A percentile compares a stretch with the other conserved stretches of the same genome.
phyloP scores from a whole-genome alignment of 2,329 filamentous ascomycete species.

The Scleromitrula shiraiana region DNA sequence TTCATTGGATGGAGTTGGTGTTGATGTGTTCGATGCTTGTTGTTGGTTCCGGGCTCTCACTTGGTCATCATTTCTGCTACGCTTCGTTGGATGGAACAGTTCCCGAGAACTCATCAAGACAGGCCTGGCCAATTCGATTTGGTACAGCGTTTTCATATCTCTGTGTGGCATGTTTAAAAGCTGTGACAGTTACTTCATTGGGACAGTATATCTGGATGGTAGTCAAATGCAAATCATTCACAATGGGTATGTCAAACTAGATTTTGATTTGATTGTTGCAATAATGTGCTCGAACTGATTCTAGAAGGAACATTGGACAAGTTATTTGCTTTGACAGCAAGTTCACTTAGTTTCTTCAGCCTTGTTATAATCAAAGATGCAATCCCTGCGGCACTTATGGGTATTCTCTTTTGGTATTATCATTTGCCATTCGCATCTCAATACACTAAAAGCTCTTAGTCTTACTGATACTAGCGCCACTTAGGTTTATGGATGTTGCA shows the following conservation, averaged over 20 bases:
- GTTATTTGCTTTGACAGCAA: slow-evolving; percentile 13
- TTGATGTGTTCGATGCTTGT: not conserved
- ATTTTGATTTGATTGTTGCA: not conserved
- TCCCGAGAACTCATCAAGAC: slow-evolving; percentile 2
- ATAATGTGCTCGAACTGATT: not conserved
- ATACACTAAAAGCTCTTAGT: no score
- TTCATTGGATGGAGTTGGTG: not conserved
- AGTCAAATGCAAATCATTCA: slow-evolving; percentile 10
- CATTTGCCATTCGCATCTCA: not conserved
- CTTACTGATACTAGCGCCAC: not conserved
- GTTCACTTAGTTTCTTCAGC: slow-evolving; percentile 10
- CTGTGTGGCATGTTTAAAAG: slow-evolving; percentile 8
- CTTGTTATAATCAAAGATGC: not conserved
- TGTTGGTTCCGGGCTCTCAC: not conserved
- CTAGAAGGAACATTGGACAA: slow-evolving; percentile 12
- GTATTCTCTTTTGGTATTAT: not conserved
- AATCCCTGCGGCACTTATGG: not conserved
- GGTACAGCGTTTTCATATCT: slow-evolving; percentile 16
- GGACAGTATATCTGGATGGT: slow-evolving; percentile 17
- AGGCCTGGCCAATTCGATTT: slow-evolving; percentile 13
- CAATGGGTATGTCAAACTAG: not conserved
- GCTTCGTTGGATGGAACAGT: slow-evolving; percentile 5
- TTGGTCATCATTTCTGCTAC: slow-evolving; percentile 16
- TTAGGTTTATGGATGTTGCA: slow-evolving; percentile 6
- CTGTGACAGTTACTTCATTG: slow-evolving; percentile 9